A percentile compares a stretch with the other conserved stretches of the same genome.
phyloP scores from a whole-genome alignment of 1,139 yeast genomes.

The Geotrichum cucujoidarum region DNA sequence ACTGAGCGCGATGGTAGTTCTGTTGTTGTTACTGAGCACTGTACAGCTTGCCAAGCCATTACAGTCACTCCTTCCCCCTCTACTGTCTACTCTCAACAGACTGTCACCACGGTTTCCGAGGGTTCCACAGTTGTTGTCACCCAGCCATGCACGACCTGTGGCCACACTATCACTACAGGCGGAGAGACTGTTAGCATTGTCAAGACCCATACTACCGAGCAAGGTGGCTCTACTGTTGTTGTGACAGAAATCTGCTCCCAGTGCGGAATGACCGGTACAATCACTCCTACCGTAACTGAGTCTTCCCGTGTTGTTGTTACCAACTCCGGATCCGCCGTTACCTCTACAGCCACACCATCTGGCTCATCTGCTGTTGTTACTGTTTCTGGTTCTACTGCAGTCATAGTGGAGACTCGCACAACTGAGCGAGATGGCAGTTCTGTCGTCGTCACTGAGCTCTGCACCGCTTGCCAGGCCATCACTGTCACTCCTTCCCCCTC shows the following conservation, averaged over 20 bases:
- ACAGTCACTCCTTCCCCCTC: slow-evolving; percentile 2
- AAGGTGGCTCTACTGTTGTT: slow-evolving; percentile 7
- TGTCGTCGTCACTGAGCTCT: neutral
- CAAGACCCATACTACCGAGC: slow-evolving; percentile 3
- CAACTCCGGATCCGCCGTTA: neutral
- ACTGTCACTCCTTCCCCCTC: neutral
- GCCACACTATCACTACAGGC: slow-evolving; percentile 8
- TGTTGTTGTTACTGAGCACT: slow-evolving; percentile 3
- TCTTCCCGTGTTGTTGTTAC: neutral
- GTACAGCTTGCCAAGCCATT: neutral
- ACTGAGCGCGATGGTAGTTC: neutral
- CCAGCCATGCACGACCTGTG: slow-evolving; percentile 9
- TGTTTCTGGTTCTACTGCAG: slow-evolving; percentile 5
- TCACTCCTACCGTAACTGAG: neutral
- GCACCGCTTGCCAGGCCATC: slow-evolving; percentile 1
- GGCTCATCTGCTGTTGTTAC: slow-evolving; percentile 2
- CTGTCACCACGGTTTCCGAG: neutral
- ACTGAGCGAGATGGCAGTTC: slow-evolving; percentile 1
- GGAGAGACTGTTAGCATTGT: slow-evolving; percentile 3
- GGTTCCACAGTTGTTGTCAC: slow-evolving; percentile 8
- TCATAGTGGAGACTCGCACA: neutral
- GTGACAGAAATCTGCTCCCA: slow-evolving; percentile 6
- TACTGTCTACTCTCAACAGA: neutral
- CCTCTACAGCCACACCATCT: neutral
- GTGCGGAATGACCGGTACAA: slow-evolving; percentile 7